These are phyloP conservation scores for Lipomyces orientalis DNA, from an alignment of 805 yeast genomes.

Conservation along the genomic window DNA sequence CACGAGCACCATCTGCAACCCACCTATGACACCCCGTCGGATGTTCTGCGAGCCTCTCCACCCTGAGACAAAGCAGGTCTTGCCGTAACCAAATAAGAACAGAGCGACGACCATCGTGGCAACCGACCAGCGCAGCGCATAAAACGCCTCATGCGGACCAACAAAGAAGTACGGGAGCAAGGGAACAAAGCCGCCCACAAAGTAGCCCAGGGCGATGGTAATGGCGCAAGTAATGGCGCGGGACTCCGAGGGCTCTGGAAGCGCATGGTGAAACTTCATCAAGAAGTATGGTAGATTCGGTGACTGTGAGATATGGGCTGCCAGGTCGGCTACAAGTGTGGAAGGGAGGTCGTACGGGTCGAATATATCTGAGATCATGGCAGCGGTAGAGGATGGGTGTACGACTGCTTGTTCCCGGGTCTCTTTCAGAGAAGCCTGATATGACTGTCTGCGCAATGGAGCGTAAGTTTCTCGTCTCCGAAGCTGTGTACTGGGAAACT, in stretches of 20 bases:
- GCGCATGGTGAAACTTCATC: constrained; percentile 77
- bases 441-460: neutral
- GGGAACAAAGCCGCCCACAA: constrained; percentile 83
- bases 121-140: constrained; percentile 53
- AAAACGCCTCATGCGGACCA: constrained; percentile 12
- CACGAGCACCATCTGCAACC: constrained; percentile 86
- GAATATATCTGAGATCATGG: neutral
- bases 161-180: constrained; percentile 84
- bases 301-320: neutral
- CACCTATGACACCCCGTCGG: constrained; percentile 44
- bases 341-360: constrained; percentile 13
- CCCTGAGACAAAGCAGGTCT: constrained; percentile 61
- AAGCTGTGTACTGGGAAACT: constrained; percentile 41
- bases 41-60: constrained; percentile 5
- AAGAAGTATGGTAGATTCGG: constrained; percentile 63
- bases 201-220: constrained; percentile 80
- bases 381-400: neutral
- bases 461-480: neutral
- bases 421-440: neutral
- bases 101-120: constrained; percentile 78
- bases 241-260: constrained; percentile 87
- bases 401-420: neutral
- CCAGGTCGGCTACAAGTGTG: neutral
- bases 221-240: constrained; percentile 77
- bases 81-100: constrained; percentile 82